These are phyloP conservation scores for Margaritispora aquatica DNA, from an alignment of 495 filamentous ascomycete genomes.

Conservation along the genomic window DNA sequence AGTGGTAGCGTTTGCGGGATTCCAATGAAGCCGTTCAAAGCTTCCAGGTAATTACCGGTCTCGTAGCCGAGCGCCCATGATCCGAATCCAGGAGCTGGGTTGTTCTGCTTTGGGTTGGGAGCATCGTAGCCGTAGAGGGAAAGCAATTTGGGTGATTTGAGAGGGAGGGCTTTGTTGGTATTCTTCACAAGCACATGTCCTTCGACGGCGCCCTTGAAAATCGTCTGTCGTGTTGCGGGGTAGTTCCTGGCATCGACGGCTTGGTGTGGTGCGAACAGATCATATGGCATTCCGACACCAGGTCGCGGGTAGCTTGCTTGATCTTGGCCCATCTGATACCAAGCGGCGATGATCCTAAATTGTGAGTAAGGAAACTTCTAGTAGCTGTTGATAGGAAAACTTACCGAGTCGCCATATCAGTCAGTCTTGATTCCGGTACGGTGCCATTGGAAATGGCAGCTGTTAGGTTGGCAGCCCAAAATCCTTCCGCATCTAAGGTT, in stretches of 20 bases:
- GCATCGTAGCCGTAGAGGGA: conserved; percentile 47
- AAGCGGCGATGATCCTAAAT: conserved; percentile 44
- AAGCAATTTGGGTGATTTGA: conserved; percentile 39
- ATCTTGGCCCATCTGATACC: conserved; percentile 42
- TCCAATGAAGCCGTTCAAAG: no score
- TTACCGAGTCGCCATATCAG: conserved; percentile 27
- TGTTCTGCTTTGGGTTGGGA: neutral
- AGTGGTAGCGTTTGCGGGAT: no score
- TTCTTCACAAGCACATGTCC: conserved; percentile 60
- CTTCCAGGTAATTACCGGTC: no score
- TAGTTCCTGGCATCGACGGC: conserved; percentile 42
- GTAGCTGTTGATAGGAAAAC: conserved; percentile 34
- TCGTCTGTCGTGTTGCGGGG: conserved; percentile 28
- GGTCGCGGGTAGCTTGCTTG: conserved; percentile 28
- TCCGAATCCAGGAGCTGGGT: neutral
- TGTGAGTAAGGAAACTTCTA: neutral
- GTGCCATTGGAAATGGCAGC: conserved; percentile 41
- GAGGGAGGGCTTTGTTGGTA: conserved; percentile 37
- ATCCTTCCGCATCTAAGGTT: no score
- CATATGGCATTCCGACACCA: conserved; percentile 35
- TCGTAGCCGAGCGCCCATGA: no score
- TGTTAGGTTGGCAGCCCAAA: conserved; percentile 30
- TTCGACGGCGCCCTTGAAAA: conserved; percentile 41
- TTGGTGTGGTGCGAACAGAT: conserved; percentile 48
- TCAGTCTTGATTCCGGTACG: conserved; percentile 38